These are phyloP conservation scores for Fusarium sp. DNA, from an alignment of 2,329 filamentous ascomycete species.

Conservation along the genomic window DNA sequence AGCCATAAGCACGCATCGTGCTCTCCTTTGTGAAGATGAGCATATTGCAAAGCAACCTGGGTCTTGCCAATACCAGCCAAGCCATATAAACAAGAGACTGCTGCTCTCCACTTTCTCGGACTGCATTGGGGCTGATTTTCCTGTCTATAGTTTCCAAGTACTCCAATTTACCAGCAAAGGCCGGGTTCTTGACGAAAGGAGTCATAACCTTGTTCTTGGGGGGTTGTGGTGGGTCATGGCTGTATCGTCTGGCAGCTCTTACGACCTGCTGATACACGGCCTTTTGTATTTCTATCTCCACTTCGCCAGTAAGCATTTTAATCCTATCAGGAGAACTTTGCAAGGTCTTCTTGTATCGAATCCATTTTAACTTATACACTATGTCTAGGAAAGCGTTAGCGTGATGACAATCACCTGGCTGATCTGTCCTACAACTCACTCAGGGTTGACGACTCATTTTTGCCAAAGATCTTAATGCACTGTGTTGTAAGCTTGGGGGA, in stretches of 20 bases:
- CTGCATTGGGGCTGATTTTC: not conserved
- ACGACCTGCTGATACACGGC: not conserved
- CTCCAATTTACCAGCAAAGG: not conserved
- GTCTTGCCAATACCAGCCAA: not conserved
- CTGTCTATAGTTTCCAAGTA: not conserved
- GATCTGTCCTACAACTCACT: not conserved
- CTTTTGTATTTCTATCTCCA: not conserved
- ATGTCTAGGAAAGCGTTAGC: not conserved
- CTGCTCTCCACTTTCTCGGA: not conserved
- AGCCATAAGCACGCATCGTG: conserved; percentile 2
- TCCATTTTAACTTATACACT: not conserved
- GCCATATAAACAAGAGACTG: not conserved
- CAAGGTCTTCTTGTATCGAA: not conserved
- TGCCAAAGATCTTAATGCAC: not conserved
- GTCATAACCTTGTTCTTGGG: too few species aligned
- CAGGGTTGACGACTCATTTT: not conserved
- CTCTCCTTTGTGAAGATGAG: not conserved
- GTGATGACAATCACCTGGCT: too few species aligned
- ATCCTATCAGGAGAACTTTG: not conserved
- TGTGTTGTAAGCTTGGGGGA: not conserved
- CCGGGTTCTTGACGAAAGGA: not conserved
- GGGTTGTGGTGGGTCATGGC: too few species aligned
- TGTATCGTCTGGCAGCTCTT: too few species aligned
- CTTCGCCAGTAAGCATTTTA: not conserved
- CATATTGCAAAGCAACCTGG: conserved; percentile 4